Percentiles rank a stretch among this genome's conserved stretches.
These are phyloP conservation scores for Malbranchea cinnamomea DNA, from an alignment of 2,329 filamentous ascomycete species.

Conservation along the genomic window DNA sequence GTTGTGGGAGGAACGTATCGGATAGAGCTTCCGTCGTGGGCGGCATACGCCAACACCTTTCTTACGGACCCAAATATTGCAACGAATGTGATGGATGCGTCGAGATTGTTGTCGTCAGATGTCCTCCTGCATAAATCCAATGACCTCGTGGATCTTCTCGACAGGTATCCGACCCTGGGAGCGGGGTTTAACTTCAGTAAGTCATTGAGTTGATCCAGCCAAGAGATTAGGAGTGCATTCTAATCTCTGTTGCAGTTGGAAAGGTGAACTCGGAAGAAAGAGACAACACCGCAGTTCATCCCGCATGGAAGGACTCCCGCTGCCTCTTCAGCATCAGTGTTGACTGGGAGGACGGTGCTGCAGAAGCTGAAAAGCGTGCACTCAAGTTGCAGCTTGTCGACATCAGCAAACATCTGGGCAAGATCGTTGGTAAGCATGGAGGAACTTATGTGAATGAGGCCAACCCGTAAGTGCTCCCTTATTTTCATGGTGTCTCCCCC, in stretches of 20 bases:
- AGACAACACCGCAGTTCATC: slow-evolving; percentile 17
- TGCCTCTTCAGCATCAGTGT: slow-evolving; percentile 15
- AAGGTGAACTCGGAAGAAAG: slow-evolving; percentile 15
- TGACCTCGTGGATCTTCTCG: slow-evolving; percentile 15
- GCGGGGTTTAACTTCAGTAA: slow-evolving; percentile 19
- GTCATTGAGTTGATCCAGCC: slow-evolving; percentile 2
- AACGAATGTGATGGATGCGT: slow-evolving; percentile 18
- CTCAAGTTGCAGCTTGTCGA: slow-evolving; percentile 14
- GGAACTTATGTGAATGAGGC: slow-evolving; percentile 16
- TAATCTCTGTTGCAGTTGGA: slow-evolving; percentile 12
- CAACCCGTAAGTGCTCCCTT: slow-evolving; percentile 10
- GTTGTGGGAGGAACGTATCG: slow-evolving; percentile 10
- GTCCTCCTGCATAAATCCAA: slow-evolving; percentile 13
- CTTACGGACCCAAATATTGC: slow-evolving; percentile 19
- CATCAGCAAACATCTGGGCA: slow-evolving; percentile 13
- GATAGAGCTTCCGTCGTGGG: slow-evolving; percentile 16
- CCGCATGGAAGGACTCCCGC: slow-evolving; percentile 14
- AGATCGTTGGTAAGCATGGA: slow-evolving; percentile 15
- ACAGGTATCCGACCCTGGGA: slow-evolving; percentile 12
- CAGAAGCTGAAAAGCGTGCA: slow-evolving; percentile 12
- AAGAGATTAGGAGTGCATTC: not conserved
- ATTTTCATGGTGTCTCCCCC: not conserved
- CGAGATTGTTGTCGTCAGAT: slow-evolving; percentile 15
- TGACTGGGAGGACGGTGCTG: slow-evolving; percentile 16
- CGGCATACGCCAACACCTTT: slow-evolving; percentile 15